phyloP scores from a whole-genome alignment of 768 basidiomycete genomes.

The Pleurotus tuber-regium region DNA sequence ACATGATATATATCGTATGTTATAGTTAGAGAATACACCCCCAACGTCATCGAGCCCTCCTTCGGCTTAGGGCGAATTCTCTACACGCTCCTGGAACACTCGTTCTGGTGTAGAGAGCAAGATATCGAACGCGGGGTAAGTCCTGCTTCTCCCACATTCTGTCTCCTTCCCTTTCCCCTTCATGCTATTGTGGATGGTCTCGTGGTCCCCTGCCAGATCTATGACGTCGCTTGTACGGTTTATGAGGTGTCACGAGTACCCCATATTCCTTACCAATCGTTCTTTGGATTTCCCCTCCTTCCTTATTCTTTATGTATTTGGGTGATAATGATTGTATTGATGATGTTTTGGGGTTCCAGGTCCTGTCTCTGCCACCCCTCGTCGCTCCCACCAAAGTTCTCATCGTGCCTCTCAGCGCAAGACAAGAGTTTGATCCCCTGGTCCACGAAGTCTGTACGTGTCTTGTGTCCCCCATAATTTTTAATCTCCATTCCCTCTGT shows the following conservation, averaged over 20 bases:
- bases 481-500: conserved; percentile 8
- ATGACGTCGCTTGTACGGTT: not conserved
- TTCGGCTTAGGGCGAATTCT: conserved; percentile 97
- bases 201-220: too few relatives aligned
- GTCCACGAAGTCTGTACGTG: conserved; percentile 88
- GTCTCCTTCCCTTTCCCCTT: too few relatives aligned
- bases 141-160: conserved; percentile 24
- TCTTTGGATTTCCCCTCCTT: too few relatives aligned
- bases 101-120: conserved; percentile 91
- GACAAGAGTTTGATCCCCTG: conserved; percentile 79
- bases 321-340: too few relatives aligned
- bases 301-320: too few relatives aligned
- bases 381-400: conserved; percentile 97
- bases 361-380: conserved; percentile 84
- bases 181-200: too few relatives aligned
- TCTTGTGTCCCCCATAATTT: not conserved
- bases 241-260: conserved; percentile 15
- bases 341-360: conserved; percentile 39
- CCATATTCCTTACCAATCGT: too few relatives aligned
- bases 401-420: conserved; percentile 90
- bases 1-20: not conserved
- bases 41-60: conserved; percentile 98
- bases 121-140: conserved; percentile 87
- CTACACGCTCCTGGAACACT: conserved; percentile 92
- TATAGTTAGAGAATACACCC: conserved; percentile 94